Conservation (phyloP, 768 basidiomycete species). For the Pleurotus pulmonarius region DNA sequence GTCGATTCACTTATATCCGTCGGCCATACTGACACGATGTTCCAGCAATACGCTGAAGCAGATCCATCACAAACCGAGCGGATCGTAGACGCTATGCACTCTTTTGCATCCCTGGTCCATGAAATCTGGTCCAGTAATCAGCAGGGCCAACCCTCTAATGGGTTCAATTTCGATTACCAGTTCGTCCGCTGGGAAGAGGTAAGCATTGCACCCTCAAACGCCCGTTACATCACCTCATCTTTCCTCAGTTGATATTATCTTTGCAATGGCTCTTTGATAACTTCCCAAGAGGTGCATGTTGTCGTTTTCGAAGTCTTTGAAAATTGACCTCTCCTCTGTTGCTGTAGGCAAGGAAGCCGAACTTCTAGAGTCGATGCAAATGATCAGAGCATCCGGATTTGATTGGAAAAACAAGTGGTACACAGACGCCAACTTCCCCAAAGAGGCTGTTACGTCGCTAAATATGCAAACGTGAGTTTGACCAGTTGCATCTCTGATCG, state of each 20-base stretch:
- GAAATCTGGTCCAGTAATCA: conserved; percentile 30
- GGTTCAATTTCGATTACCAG: conserved; percentile 40
- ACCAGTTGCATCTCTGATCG: background rate
- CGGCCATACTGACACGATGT: background rate
- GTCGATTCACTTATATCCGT: conserved; percentile 8
- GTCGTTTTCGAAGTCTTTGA: too few relatives aligned
- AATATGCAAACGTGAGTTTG: conserved; percentile 27
- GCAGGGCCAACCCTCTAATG: conserved; percentile 30
- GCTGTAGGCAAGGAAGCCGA: conserved; percentile 27
- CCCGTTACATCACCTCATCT: background rate
- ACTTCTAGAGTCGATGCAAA: conserved; percentile 37
- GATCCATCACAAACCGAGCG: conserved; percentile 30
- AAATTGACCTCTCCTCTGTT: too few relatives aligned
- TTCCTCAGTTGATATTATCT: conserved; percentile 27
- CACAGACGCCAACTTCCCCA: conserved; percentile 30
- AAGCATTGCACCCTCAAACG: background rate
- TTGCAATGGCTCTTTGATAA: conserved; percentile 39
- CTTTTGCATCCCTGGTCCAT: conserved; percentile 29
- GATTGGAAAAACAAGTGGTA: conserved; percentile 42
- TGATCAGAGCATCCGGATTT: conserved; percentile 33
- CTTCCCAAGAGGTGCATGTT: conserved; percentile 29
- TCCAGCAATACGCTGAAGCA: conserved; percentile 40
- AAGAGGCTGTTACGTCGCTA: conserved; percentile 23
- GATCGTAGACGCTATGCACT: conserved; percentile 35
- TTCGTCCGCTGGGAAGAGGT: conserved; percentile 41